Evolutionary conservation across 345 rosid species (phyloP).

Genomic region (Eutrema heterophyllum): DNA sequence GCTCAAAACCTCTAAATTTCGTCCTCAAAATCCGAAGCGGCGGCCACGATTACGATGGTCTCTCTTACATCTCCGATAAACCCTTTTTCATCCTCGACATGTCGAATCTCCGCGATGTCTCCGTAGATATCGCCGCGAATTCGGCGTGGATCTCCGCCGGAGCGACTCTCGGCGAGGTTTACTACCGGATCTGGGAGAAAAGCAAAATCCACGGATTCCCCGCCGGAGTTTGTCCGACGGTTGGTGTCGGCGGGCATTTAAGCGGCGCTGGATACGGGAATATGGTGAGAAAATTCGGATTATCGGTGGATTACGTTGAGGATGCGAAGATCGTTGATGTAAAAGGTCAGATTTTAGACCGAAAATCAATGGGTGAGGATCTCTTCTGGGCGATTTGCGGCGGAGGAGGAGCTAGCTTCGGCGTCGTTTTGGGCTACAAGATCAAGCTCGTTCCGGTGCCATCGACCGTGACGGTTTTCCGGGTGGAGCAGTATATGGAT

Average conservation of each 20-base stretch:
- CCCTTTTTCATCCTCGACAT: constrained; percentile 59
- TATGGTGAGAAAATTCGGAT: constrained; percentile 49
- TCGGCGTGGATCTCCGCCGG: constrained; percentile 58
- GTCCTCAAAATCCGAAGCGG: constrained; percentile 54
- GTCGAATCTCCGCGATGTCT: constrained; percentile 39
- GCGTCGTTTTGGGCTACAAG: constrained; percentile 46
- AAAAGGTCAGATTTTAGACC: constrained; percentile 38
- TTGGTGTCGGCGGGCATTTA: constrained; percentile 62
- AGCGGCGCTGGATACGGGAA: constrained; percentile 66
- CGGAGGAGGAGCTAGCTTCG: constrained; percentile 59
- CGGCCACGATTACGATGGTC: constrained; percentile 54
- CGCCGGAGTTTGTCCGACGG: constrained; percentile 61
- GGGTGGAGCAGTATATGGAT: constrained; percentile 31
- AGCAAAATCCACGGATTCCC: constrained; percentile 48
- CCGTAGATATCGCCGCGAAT: constrained; percentile 19
- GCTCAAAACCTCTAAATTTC: constrained; percentile 42
- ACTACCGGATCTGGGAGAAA: constrained; percentile 39
- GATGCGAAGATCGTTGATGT: constrained; percentile 65
- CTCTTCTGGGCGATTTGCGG: constrained; percentile 64
- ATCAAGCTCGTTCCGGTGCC: constrained; percentile 54
- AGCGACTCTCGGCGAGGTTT: constrained; percentile 57
- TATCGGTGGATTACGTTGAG: constrained; percentile 41
- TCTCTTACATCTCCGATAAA: constrained; percentile 44
- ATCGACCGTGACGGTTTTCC: constrained; percentile 45
- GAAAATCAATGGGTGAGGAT: constrained; percentile 56